A percentile compares a stretch with the other conserved stretches of the same genome.
Conservation (phyloP, 2,329 filamentous ascomycete genomes). For the Cladophialophora carrionii region DNA sequence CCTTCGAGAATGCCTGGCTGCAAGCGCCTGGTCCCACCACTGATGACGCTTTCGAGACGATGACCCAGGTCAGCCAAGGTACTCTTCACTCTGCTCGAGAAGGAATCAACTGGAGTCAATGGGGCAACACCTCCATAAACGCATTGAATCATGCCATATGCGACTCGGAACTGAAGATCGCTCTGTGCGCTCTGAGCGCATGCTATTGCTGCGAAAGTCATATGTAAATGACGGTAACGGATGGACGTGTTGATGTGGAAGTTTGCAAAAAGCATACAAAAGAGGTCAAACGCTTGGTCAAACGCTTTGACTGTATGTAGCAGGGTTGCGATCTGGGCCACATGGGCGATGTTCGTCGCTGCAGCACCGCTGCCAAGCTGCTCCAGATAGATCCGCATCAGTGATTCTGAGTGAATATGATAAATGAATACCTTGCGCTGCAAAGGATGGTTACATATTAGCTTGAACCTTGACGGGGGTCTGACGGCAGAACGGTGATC, state of each 20-base stretch:
- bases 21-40: too few relatives aligned
- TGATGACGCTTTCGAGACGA: not conserved
- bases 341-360: not conserved
- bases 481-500: too few relatives aligned
- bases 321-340: not conserved
- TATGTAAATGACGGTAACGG: not conserved
- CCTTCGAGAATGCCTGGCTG: too few relatives aligned
- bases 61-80: not conserved
- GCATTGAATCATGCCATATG: not conserved
- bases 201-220: not conserved
- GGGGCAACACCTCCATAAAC: not conserved
- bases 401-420: not conserved
- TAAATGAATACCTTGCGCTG: not conserved
- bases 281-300: not conserved
- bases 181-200: not conserved
- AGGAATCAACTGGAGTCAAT: too few relatives aligned
- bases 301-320: not conserved
- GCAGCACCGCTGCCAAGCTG: not conserved
- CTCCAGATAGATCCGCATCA: not conserved
- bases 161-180: not conserved
- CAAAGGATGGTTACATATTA: not conserved
- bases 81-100: too few relatives aligned
- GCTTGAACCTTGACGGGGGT: too few relatives aligned
- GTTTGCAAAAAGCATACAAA: not conserved
- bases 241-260: not conserved